Evolutionary conservation across 1,139 yeast genomes (phyloP), one percentile per base, ranked within the genome.

Genomic region (Magnusiomyces fungicola): DNA sequence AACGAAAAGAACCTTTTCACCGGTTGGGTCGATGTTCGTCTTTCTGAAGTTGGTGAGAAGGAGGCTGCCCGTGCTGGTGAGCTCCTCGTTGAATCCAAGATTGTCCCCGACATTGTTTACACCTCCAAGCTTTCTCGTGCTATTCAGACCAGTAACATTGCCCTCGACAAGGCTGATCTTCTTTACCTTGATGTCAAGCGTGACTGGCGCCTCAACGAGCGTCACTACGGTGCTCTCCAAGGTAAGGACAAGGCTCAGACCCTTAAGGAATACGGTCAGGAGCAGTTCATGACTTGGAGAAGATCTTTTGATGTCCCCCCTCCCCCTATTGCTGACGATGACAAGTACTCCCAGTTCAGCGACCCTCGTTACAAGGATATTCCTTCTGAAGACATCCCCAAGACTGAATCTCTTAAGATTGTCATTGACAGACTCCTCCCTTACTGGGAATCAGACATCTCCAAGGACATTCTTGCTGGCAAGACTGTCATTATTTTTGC

Each of bases 151-250:
- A 97, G 97, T 64, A 83, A 92, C 84, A 81, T 90, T 71, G 97
- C 97, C 55, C 78, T 92, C 64, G 87, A 85, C 58, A 71, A 76
- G 58, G 92, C 97, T 56, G 97, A 88, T 72, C 89, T 90, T 69
- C 75, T 87, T 65, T 90, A 81, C 79, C 79, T 92, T 60, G 96
- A 95, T 67, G 95, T 87, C 66, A 82, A 84, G 75, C 86, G 97
- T 78, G 78, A 90, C 53, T 90, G 97, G 97, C 84, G 97, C 79
- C 81, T 90, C 71, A 90, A 90, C 75, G 98, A 90, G 78, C 92
- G 97, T 78, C 97, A 90, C 75, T 90, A 90, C 75, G 98, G 98
- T 79, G 97, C 89, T 62, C 80, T 92, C 66, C 97, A 92, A 76
- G 98, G 98, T 70, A 90, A 90, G 79, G 95, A 90, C 78, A 90